Base-by-base conservation (phyloP, 352 stramenopile genomes). In the Pythium rishiriense region DNA sequence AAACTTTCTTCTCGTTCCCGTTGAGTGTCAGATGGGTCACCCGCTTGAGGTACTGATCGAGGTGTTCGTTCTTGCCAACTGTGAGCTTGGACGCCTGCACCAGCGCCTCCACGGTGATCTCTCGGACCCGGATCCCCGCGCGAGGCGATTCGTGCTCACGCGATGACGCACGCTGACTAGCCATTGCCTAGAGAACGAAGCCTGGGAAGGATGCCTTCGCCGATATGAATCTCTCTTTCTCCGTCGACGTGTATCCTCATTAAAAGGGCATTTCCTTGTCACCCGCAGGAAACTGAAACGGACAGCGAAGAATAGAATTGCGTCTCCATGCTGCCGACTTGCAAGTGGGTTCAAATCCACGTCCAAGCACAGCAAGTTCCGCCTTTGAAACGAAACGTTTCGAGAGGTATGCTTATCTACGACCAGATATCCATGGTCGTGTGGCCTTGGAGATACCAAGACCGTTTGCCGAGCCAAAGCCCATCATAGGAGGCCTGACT, bases 21-120 rank as follows among this genome's bases (percentile, higher is more conserved):
- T 79, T 83, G 31, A 93, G 73, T 51, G 76, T 85, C 41, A 91
- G 42, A 64, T 91, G 84, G 26, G 84, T 91, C 51, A 93, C 62
- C 12, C 84, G 75, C 63, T 88, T 86, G 35, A 93, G 79, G 60
- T 87, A 91, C 52, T 91, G 80, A 37, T 83, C 68, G 4, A 85
- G 62, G 6, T 81, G 64, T 66, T 93, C 82, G 19, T 72, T 54
- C 39, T 90, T 93, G 56, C 78, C 84, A 17, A 93, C 68, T 10
- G 66, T 90, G 43, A 87, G 69, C 58, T 89, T 90, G 22, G 78
- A 89, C 50, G 76, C 81, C 43, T 83, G 65, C 12, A 93, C 62
- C 7, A 93, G 73, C 56, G 72, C 57, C 43, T 90, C 81, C 5
- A 81, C 39, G n/a, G 72, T 82, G 73, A 90, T 88, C 58, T 83